Conservation (phyloP, 495 filamentous ascomycete genomes). For the Xylaria bambusicola region DNA sequence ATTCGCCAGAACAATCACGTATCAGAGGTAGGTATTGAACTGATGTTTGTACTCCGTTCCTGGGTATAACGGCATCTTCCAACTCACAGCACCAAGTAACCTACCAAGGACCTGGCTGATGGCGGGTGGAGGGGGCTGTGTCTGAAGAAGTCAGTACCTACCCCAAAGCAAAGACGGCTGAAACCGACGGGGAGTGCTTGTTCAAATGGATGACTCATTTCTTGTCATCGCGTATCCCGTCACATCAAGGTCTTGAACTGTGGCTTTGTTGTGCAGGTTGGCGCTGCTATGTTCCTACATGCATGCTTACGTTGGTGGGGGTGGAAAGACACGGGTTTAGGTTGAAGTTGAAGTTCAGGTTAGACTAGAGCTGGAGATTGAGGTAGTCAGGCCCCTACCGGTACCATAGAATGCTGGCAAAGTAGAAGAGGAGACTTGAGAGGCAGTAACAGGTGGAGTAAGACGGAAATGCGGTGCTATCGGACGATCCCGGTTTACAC, state of each 20-base stretch:
- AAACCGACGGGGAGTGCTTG: too few relatives aligned
- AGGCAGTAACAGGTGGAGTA: neutral
- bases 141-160: too few relatives aligned
- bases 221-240: neutral
- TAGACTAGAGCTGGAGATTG: too few relatives aligned
- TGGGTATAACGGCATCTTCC: neutral
- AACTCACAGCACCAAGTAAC: neutral
- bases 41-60: neutral
- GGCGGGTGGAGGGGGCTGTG: neutral
- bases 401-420: too few relatives aligned
- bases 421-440: too few relatives aligned
- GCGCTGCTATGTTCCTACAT: too few relatives aligned
- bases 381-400: too few relatives aligned
- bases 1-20: neutral
- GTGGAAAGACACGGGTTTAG: neutral
- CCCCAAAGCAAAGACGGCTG: too few relatives aligned
- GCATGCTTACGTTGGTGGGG: too few relatives aligned
- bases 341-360: too few relatives aligned
- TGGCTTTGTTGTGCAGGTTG: neutral
- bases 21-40: too few relatives aligned
- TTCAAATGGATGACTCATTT: slow-evolving; percentile 13
- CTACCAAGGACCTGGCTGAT: neutral
- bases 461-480: neutral
- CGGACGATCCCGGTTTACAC: neutral
- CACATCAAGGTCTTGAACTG: neutral